Base-by-base conservation (phyloP, 805 yeast genomes). In the Lachancea quebecensis region DNA sequence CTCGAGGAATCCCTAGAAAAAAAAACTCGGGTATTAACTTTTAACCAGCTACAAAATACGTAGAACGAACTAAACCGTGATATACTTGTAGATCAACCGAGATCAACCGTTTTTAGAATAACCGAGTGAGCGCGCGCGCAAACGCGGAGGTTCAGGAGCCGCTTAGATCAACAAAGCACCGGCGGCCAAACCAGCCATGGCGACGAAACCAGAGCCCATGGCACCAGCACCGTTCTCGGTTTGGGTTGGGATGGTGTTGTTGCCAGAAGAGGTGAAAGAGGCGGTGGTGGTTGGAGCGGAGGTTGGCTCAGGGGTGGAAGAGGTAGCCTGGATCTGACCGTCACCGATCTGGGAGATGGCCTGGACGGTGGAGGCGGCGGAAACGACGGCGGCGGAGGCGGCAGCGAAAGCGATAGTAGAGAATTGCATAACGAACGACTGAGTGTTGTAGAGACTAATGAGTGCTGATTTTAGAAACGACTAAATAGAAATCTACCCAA, bases 311-410 rank as follows among this genome's bases (percentile, higher is more conserved):
- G 64, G 49, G 40, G 64, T 47, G 21, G 57, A 39, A 36, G 50
- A 41, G 31, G 60, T 49, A 28, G 57, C 54, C 49, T 52, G 57
- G 42, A 50, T 47, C 48, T 53, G 51, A 50, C 56, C 58, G 53
- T 73, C 78, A 41, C 72, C 70, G 46, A 72, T 71, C 56, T 72
- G 78, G 58, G 73, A 58, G 31, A 72, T 60, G 35, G 68, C 74
- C 14, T 62, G 50, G 30, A 66, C 61, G 50, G 60, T 38, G 42
- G 45, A 39, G 31, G 53, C 53, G 34, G 47, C 47, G 25, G 31
- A 17, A 38, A 36, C 68, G 50, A 63, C 56, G 43, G 65, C 45
- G 44, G 67, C 68, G 46, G 52, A 48, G 29, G 52, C 56, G 42
- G 66, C 58, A 46, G 66, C 63, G 52, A 58, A 51, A 50, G 46